Evolutionary conservation across 495 filamentous ascomycete genomes (phyloP).

Genomic region (Aspergillus bertholletiae): DNA sequence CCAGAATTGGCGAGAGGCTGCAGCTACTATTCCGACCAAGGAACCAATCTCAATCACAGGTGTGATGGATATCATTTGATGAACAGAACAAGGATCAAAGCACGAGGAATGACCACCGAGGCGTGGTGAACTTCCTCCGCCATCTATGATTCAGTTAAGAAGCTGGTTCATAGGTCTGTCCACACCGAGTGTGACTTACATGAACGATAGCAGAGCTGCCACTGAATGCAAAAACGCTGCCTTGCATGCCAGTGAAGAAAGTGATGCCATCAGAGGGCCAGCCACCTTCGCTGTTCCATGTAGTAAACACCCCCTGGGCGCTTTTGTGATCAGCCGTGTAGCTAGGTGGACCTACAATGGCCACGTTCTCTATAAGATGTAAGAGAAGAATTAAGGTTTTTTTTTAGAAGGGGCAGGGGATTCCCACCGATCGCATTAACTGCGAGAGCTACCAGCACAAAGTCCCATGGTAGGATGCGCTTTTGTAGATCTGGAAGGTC

Average conservation of each 20-base stretch:
- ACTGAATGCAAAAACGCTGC: slow-evolving; percentile 39
- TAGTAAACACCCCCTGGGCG: slow-evolving; percentile 40
- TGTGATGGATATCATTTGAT: slow-evolving; percentile 50
- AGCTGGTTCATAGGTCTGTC: not conserved
- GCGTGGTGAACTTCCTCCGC: slow-evolving; percentile 52
- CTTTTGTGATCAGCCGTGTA: slow-evolving; percentile 41
- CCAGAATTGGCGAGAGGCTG: slow-evolving; percentile 52
- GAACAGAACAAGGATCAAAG: slow-evolving; percentile 41
- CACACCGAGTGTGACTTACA: slow-evolving; percentile 19
- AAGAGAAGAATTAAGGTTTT: slow-evolving; percentile 42
- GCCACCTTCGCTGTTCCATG: slow-evolving; percentile 43
- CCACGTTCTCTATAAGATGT: slow-evolving; percentile 51
- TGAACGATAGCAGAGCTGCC: slow-evolving; percentile 41
- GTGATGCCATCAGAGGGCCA: slow-evolving; percentile 42
- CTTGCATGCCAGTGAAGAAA: slow-evolving; percentile 42
- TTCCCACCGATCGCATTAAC: slow-evolving; percentile 40
- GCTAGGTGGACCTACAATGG: slow-evolving; percentile 46
- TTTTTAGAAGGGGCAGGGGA: slow-evolving; percentile 43
- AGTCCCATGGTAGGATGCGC: slow-evolving; percentile 38
- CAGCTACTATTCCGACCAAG: slow-evolving; percentile 43
- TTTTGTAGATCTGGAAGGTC: slow-evolving; percentile 30
- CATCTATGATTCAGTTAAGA: slow-evolving; percentile 32
- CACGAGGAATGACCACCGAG: slow-evolving; percentile 38
- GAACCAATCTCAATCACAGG: slow-evolving; percentile 38
- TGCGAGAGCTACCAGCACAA: slow-evolving; percentile 29